Percentiles rank a stretch among this genome's conserved stretches.
These are phyloP conservation scores for Naganishia friedmannii DNA, from an alignment of 768 basidiomycete genomes.

Conservation along the genomic window DNA sequence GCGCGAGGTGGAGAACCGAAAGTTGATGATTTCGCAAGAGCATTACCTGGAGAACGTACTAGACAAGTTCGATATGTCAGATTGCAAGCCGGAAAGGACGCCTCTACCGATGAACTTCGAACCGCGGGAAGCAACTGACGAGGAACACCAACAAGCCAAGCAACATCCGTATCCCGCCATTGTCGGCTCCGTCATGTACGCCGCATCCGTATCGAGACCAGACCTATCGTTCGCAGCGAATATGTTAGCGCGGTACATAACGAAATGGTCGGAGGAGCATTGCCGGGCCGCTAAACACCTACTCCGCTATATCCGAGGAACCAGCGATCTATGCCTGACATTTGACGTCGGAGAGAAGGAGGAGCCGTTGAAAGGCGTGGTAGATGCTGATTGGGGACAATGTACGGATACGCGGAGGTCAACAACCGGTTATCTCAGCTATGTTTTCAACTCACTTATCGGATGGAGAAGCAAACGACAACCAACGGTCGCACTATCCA, in stretches of 20 bases:
- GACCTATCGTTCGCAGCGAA: conserved; percentile 32
- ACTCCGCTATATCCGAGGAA: conserved; percentile 35
- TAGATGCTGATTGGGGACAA: conserved; percentile 47
- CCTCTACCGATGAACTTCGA: conserved; percentile 29
- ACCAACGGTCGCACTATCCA: conserved; percentile 54
- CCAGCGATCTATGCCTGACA: conserved; percentile 28
- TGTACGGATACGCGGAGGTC: conserved; percentile 40
- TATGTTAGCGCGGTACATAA: conserved; percentile 23
- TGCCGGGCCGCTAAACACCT: conserved; percentile 31
- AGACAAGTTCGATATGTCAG: conserved; percentile 9
- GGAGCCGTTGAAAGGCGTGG: conserved; percentile 28
- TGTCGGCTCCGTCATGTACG: conserved; percentile 9
- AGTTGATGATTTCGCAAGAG: conserved; percentile 28
- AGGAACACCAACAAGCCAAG: conserved; percentile 25
- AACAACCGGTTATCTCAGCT: conserved; percentile 51
- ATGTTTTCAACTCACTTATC: conserved; percentile 48
- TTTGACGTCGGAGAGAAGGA: conserved; percentile 21
- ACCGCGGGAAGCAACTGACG: conserved; percentile 26
- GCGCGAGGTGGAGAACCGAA: conserved; percentile 24
- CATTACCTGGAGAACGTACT: conserved; percentile 30
- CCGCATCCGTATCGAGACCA: conserved; percentile 27
- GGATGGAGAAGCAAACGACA: conserved; percentile 54
- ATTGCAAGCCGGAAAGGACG: conserved; percentile 16
- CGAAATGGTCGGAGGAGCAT: conserved; percentile 29
- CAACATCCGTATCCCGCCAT: conserved; percentile 9